A percentile compares a stretch with the other conserved stretches of the same genome.
Conservation (phyloP, 2,329 filamentous ascomycete genomes). For the Zymoseptoria tritici region DNA sequence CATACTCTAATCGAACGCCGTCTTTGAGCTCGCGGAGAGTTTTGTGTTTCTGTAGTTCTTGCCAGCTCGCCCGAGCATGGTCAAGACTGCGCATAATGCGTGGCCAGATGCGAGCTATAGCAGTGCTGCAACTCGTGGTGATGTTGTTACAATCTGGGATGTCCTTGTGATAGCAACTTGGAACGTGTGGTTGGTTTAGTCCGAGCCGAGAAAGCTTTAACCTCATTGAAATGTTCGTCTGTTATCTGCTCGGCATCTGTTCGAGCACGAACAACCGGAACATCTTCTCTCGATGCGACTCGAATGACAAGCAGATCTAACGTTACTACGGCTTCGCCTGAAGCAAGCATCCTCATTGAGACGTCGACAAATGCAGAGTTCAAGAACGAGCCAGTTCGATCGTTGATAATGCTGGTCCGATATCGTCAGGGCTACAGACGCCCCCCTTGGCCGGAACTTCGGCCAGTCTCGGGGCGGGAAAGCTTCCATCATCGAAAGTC, state of each 20-base stretch:
- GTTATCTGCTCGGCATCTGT: too few relatives aligned
- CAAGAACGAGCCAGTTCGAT: too few relatives aligned
- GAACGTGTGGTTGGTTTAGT: neutral
- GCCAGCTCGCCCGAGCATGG: conserved; percentile 27
- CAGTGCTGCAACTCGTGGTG: neutral
- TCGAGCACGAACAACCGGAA: too few relatives aligned
- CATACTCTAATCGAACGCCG: conserved; percentile 23
- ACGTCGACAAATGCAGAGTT: too few relatives aligned
- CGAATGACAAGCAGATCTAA: too few relatives aligned
- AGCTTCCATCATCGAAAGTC: neutral
- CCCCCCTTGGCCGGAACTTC: neutral
- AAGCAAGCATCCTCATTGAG: too few relatives aligned
- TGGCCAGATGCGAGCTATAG: neutral
- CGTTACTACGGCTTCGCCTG: too few relatives aligned
- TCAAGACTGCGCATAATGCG: conserved; percentile 28
- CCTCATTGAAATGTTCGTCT: neutral
- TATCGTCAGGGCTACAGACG: neutral
- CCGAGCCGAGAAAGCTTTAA: neutral
- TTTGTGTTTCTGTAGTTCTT: conserved; percentile 22
- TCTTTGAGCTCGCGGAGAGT: conserved; percentile 26
- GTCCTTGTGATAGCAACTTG: neutral
- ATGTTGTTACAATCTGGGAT: neutral
- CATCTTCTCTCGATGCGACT: too few relatives aligned
- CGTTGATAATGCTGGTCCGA: neutral
- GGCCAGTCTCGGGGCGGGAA: neutral